Evolutionary conservation across 2,329 filamentous ascomycete genomes (phyloP).

Genomic region (Monosporascus sp.): DNA sequence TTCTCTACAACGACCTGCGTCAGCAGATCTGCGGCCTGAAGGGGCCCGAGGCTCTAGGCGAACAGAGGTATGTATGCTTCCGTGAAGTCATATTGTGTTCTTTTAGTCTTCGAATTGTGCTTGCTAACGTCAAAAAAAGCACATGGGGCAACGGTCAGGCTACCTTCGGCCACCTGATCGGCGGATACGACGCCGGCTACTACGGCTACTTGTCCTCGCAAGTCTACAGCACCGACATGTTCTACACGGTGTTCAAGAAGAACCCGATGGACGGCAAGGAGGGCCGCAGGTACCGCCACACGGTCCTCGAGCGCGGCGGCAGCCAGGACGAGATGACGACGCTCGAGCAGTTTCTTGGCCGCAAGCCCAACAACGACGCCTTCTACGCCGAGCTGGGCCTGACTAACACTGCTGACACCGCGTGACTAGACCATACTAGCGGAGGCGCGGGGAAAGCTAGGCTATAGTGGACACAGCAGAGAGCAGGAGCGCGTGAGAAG

Average conservation of each 20-base stretch:
- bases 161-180: slow-evolving; percentile 77
- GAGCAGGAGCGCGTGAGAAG: neutral
- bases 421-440: neutral
- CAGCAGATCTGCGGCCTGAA: slow-evolving; percentile 67
- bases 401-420: slow-evolving; percentile 10
- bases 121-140: slow-evolving; percentile 31
- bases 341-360: slow-evolving; percentile 70
- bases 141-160: slow-evolving; percentile 74
- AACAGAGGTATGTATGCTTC: slow-evolving; percentile 40
- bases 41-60: slow-evolving; percentile 63
- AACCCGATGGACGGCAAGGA: slow-evolving; percentile 73
- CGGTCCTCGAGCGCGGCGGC: slow-evolving; percentile 71
- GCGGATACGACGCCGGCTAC: slow-evolving; percentile 81
- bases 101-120: slow-evolving; percentile 4
- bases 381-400: slow-evolving; percentile 75
- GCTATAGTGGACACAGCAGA: neutral
- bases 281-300: slow-evolving; percentile 71
- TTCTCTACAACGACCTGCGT: slow-evolving; percentile 67
- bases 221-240: slow-evolving; percentile 84
- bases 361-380: slow-evolving; percentile 70
- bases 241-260: slow-evolving; percentile 71
- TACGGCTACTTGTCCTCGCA: slow-evolving; percentile 71
- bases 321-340: slow-evolving; percentile 77
- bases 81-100: neutral
- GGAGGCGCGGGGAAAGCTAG: neutral